These are phyloP conservation scores for Cyclocybe cylindracea DNA, from an alignment of 768 basidiomycete species.

Conservation along the genomic window DNA sequence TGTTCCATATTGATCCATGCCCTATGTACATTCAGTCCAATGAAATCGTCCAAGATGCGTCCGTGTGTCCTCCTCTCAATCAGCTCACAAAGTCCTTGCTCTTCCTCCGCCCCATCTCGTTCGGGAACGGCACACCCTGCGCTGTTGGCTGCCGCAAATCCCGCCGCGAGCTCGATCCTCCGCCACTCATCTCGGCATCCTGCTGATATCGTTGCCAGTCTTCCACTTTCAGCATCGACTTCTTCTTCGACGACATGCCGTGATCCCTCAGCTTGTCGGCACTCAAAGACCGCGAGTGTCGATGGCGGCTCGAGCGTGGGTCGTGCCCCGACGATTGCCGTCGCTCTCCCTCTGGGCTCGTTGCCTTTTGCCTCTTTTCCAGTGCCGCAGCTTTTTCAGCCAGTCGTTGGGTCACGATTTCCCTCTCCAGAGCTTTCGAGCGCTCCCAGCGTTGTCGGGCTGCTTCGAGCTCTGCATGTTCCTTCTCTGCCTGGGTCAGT, in stretches of 20 bases:
- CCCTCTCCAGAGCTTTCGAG: constrained; percentile 71
- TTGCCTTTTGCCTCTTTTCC: constrained; percentile 51
- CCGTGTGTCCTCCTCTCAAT: constrained; percentile 7
- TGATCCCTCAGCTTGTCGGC: constrained; percentile 58
- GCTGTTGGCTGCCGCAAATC: constrained; percentile 32
- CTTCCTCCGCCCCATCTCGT: constrained; percentile 33
- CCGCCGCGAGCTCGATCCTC: constrained; percentile 23
- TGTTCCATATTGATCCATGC: constrained; percentile 5
- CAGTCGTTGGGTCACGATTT: constrained; percentile 70
- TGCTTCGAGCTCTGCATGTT: constrained; percentile 72
- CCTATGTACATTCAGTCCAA: neutral
- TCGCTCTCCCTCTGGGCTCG: constrained; percentile 39
- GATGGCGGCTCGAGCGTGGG: constrained; percentile 35
- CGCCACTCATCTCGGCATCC: constrained; percentile 26
- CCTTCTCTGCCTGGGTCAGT: constrained; percentile 74
- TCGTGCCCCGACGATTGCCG: constrained; percentile 25
- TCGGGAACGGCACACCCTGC: constrained; percentile 61
- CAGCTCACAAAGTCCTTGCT: constrained; percentile 37
- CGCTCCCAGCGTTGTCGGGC: constrained; percentile 86
- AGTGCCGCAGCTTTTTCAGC: constrained; percentile 62
- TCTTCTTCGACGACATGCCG: constrained; percentile 55
- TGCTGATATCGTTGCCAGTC: constrained; percentile 82
- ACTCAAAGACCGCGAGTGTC: constrained; percentile 59
- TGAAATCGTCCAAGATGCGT: neutral
- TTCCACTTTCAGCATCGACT: constrained; percentile 80